Conservation (phyloP, 176 grass and related monocot genomes). For the Tillandsia leiboldiana region DNA sequence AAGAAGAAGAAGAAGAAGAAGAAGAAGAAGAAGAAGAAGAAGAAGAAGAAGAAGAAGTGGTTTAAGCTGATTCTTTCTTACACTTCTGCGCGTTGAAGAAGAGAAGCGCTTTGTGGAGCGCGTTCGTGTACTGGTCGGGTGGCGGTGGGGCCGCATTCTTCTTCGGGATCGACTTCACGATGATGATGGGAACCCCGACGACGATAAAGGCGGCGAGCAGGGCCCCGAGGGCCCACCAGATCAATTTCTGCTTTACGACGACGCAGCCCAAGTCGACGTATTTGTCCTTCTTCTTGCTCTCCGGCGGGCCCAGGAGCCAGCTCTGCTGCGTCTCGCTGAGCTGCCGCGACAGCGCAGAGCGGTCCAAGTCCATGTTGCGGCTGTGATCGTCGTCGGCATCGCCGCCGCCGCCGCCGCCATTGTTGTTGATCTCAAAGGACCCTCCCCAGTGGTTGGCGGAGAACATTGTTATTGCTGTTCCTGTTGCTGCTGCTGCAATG, state of each 20-base stretch:
- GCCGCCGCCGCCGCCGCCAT: constrained; percentile 12
- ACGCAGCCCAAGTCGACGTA: constrained; percentile 86
- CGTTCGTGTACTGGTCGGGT: constrained; percentile 55
- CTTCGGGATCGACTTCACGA: constrained; percentile 80
- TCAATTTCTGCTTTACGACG: constrained; percentile 63
- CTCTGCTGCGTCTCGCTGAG: constrained; percentile 97
- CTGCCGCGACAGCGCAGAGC: constrained; percentile 53
- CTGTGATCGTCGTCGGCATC: constrained; percentile 67
- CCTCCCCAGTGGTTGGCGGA: constrained; percentile 82
- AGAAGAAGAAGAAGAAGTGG: no score
- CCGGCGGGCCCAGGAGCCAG: constrained; percentile 74
- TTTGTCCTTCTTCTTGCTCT: constrained; percentile 91
- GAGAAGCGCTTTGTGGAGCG: constrained; percentile 84
- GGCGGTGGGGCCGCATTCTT: constrained; percentile 50
- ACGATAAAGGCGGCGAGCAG: constrained; percentile 56
- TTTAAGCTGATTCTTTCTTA: constrained; percentile 3
- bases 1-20: no score
- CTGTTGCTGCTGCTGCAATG: background rate
- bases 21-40: no score
- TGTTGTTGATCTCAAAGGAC: constrained; percentile 62
- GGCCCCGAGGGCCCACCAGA: constrained; percentile 62
- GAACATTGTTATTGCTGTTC: constrained; percentile 22
- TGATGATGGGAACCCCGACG: constrained; percentile 73
- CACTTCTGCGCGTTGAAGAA: constrained; percentile 99
- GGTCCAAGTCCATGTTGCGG: constrained; percentile 74